These are phyloP conservation scores for Yamagishiella unicocca DNA, from an alignment of 139 green algal species.

Conservation along the genomic window DNA sequence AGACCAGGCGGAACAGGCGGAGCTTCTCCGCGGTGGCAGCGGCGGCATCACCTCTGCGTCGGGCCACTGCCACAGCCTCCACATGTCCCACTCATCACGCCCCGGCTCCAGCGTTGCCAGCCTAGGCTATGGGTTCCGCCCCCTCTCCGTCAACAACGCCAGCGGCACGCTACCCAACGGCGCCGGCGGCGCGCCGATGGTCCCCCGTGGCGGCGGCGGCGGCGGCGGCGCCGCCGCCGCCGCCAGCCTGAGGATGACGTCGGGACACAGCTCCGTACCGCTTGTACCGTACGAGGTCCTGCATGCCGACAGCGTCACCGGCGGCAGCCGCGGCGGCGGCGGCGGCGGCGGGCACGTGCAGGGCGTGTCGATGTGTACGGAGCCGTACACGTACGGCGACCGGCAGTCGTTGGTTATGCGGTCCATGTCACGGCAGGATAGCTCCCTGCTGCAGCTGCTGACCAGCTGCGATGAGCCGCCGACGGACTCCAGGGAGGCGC, in stretches of 20 bases:
- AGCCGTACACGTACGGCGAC: too few relatives aligned
- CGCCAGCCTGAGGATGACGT: not conserved
- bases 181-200: not conserved
- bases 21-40: conserved; percentile 2
- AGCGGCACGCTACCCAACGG: not conserved
- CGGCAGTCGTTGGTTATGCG: not conserved
- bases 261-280: not conserved
- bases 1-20: conserved; percentile 21
- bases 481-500: not conserved
- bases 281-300: not conserved
- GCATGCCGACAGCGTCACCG: not conserved
- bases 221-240: too few relatives aligned
- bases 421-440: not conserved
- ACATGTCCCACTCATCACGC: not conserved
- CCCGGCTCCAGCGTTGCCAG: not conserved
- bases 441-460: not conserved
- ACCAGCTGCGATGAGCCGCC: not conserved
- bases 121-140: too few relatives aligned
- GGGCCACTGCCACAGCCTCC: not conserved
- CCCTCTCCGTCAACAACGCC: too few relatives aligned
- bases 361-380: too few relatives aligned
- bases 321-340: not conserved
- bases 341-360: not conserved
- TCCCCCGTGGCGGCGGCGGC: not conserved
- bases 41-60: not conserved